Evolutionary conservation across 345 rosid genomes (phyloP), one percentile per base, ranked within the genome.

Genomic region (Lumnitzera littorea): DNA sequence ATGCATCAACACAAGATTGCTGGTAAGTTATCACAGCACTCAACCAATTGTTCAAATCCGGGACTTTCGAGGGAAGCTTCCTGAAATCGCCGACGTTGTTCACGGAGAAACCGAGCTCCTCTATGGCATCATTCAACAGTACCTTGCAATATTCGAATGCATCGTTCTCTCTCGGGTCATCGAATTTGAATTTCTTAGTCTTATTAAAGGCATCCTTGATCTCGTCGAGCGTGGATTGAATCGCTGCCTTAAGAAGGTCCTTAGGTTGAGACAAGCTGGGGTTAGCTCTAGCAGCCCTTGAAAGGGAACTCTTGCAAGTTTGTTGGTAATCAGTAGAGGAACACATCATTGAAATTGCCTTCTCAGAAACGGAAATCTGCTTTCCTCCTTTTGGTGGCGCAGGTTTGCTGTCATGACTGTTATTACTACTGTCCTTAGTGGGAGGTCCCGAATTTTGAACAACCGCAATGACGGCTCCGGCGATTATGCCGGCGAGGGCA

Each of bases 11-110:
- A 58, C 98, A 91, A 0, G 95, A 68, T 15, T 85, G 85, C 51
- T 87, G 88, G 70, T 91, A 87, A 27, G 96, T 78, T 74, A 87
- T 78, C 14, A 84, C 95, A 0, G 98, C 96, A 48, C 96, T 91
- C 24, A 89, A 59, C 92, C 91, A 84, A 64, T 61, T 85, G 68
- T 78, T 77, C 68, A 89, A 62, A 3, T 85, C 82, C 0, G 78
- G 71, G 24, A 60, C 57, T 52, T 62, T 70, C 2, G 55, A 24
- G 23, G 56, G 62, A 63, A 76, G 58, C 46, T 64, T 72, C 11
- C 16, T 64, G 3, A 60, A n/a, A n/a, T 60, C 58, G 17, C 60
- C 68, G 48, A 76, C 67, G 48, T 56, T 53, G 24, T 51, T 62
- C 24, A 70, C 15, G 1, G 88, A 75, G 1, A 48, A 46, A 5